phyloP scores from a whole-genome alignment of 495 filamentous ascomycete species.

The Parmelia sp. region DNA sequence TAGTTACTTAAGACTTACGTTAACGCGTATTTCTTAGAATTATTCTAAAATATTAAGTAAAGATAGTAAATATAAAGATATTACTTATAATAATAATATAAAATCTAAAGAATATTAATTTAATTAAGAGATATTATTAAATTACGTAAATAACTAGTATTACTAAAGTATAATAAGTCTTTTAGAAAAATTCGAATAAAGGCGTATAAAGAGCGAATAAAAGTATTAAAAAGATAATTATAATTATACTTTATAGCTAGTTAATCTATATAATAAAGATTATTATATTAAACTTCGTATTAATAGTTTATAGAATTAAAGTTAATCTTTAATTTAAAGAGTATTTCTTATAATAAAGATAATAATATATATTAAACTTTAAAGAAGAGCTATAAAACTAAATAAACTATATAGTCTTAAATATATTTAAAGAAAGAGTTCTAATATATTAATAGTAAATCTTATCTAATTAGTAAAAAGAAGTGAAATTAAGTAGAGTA shows the following conservation, averaged over 20 bases:
- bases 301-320: too few relatives aligned
- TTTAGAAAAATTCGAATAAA: not conserved
- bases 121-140: not conserved
- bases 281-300: constrained; percentile 10
- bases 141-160: not conserved
- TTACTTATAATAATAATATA: not conserved
- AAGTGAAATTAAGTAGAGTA: constrained; percentile 2
- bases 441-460: constrained; percentile 7
- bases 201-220: not conserved
- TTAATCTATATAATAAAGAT: constrained; percentile 5
- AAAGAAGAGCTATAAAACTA: constrained; percentile 5
- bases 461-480: constrained; percentile 2
- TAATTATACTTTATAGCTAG: not conserved
- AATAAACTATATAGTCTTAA: not conserved
- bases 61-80: not conserved
- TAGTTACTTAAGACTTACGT: not conserved
- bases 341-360: not conserved
- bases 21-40: constrained; percentile 2
- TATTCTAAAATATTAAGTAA: not conserved
- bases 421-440: constrained; percentile 11
- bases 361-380: not conserved
- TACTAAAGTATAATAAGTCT: not conserved
- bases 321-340: not conserved
- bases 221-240: constrained; percentile 4
- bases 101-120: not conserved